Base-by-base conservation (phyloP, 139 green algal species). In the Nannochloris sp. region DNA sequence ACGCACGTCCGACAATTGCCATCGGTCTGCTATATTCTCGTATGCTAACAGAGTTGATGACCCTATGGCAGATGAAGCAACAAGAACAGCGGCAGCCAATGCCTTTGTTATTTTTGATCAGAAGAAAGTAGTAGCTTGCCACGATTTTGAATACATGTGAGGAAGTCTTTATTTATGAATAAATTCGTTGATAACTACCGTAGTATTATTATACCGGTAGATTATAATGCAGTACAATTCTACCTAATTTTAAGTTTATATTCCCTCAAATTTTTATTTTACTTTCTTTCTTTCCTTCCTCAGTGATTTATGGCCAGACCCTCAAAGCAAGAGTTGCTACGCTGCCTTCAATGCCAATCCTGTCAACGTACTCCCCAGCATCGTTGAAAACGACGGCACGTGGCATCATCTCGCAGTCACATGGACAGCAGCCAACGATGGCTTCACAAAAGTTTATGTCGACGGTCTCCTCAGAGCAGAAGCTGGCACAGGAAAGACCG, bases 361-460 rank as follows among this genome's bases (percentile, higher is more conserved):
- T 29, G 48, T 34, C 2, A 23, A n/a, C n/a, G 38, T 7, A 4
- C 74, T 74, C n/a, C 79, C 85, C 33, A 75, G 33, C 19, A 58
- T 83, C 38, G 68, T 89, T 45, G 70, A 83, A 59, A 73, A 81
- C 2, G 68, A 86, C 34, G 83, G 78, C 6, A 25, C n/a, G 2
- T 95, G 89, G 89, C 86, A 89, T 59, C 89, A 95, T 67, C 42
- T 95, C 38, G 89, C 89, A 7, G 84, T 95, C 23, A 92, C 85
- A 4, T 95, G 89, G 89, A 82, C 72, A 12, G 55, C 71, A 1
- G 70, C 63, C 0, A 58, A 82, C 23, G 61, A 85, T 23, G 89
- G 89, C 1, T 60, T 81, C n/a, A 93, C 78, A 13, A 75, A 81
- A 51, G 80, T 95, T 31, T 95, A 93, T 75, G 62, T 84, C 59